Base-by-base conservation (phyloP, 2,329 filamentous ascomycete genomes). In the Trematosphaeria pertusa region DNA sequence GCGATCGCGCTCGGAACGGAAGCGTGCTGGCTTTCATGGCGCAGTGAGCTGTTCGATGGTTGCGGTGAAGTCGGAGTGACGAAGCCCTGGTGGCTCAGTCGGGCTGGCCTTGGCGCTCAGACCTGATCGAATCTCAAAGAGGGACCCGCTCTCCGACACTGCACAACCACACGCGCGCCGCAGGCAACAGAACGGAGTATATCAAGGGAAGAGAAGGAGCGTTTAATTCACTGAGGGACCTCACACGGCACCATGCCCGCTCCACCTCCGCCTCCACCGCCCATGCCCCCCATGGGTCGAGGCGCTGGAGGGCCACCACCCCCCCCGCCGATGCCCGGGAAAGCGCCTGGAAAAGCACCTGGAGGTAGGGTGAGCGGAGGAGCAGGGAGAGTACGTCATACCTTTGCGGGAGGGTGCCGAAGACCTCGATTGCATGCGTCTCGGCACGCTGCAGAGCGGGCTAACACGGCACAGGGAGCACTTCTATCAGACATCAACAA, bases 401-500 rank as follows among this genome's bases (percentile, higher is more conserved):
- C 11, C 20, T 22, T 21, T 31, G 14, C 14, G 24, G 11, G 17
- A 18, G 10, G 5, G 7, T 24, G 26, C 31, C 14, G 31, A 6
- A 4, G 22, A 10, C 19, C 32, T 31, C 15, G 35, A 10, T 22
- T 17, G 3, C 14, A 17, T 17, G 32, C 12, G 19, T 14, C 19
- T 22, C 19, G 19, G 9, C 6, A 37, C 37, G 30, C 18, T 34
- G 36, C 22, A 52, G 52, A 56, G 30, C 18, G 21, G 38, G 59
- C 67, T 71, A 61, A 71, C 58, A 43, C 37, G 37, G 20, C 39
- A 49, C 43, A 97, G 93, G 87, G 87, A 61, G 92, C 93, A 43
- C 81, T 99, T 26, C 83, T 97, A 34, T 82, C 85, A 65, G 93
- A 97, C 72, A 99, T 99, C 61, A 78, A 79, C 58, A 96, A 95